These are phyloP conservation scores for Elaeis guineensis DNA, from an alignment of 176 grass and related monocot genomes.

Conservation along the genomic window DNA sequence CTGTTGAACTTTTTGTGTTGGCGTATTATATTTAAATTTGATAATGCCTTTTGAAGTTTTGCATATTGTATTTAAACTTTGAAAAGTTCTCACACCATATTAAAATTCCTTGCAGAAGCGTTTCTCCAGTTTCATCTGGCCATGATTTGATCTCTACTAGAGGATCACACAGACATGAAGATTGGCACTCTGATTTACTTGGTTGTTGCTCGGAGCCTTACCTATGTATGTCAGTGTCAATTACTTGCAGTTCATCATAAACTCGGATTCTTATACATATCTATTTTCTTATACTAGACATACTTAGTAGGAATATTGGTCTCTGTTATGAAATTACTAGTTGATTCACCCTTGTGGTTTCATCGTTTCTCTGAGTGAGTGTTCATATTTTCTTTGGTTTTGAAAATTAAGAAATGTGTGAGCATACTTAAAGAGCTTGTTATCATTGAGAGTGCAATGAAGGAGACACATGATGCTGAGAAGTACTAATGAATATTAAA, in stretches of 20 bases:
- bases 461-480: too few relatives aligned
- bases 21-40: too few relatives aligned
- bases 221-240: slow-evolving; percentile 55
- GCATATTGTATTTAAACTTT: not conserved
- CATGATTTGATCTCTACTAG: slow-evolving; percentile 35
- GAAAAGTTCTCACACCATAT: slow-evolving; percentile 10
- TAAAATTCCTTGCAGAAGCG: slow-evolving; percentile 32
- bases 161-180: slow-evolving; percentile 38
- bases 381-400: too few relatives aligned
- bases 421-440: too few relatives aligned
- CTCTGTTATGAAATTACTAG: not conserved
- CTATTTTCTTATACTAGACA: not conserved
- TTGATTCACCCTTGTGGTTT: too few relatives aligned
- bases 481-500: too few relatives aligned
- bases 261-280: not conserved
- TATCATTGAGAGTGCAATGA: too few relatives aligned
- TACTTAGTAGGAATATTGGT: too few relatives aligned
- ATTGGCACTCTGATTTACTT: slow-evolving; percentile 98
- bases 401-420: too few relatives aligned
- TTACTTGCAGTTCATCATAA: not conserved
- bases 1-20: too few relatives aligned
- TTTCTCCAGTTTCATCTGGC: slow-evolving; percentile 42
- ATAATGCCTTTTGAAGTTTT: too few relatives aligned
- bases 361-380: too few relatives aligned
- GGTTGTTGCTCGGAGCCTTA: slow-evolving; percentile 92